phyloP scores from a whole-genome alignment of 495 filamentous ascomycete species.

The Emericellopsis terricola region DNA sequence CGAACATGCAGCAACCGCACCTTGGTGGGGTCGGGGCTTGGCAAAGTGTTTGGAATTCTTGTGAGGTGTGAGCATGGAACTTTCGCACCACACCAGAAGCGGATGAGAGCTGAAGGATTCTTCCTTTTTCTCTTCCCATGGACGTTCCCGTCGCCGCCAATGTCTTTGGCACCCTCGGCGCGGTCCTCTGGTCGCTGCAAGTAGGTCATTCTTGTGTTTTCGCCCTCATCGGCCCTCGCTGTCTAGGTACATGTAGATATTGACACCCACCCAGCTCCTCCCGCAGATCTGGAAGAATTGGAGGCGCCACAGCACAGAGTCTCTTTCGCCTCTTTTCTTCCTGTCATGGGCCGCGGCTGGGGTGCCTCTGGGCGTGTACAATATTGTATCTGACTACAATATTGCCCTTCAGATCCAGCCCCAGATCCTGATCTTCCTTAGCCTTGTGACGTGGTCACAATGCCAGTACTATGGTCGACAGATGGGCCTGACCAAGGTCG shows the following conservation, averaged over 20 bases:
- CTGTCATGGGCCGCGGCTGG: slow-evolving; percentile 46
- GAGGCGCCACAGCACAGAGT: slow-evolving; percentile 36
- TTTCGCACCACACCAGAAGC: too few species aligned
- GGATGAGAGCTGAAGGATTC: too few species aligned
- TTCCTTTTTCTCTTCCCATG: too few species aligned
- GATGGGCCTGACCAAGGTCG: background rate
- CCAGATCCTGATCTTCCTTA: slow-evolving; percentile 41
- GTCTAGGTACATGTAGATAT: background rate
- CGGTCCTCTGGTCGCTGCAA: slow-evolving; percentile 11
- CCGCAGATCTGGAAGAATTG: slow-evolving; percentile 51
- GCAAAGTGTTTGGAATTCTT: too few species aligned
- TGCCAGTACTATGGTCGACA: slow-evolving; percentile 37
- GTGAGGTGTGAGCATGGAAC: too few species aligned
- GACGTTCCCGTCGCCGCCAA: slow-evolving; percentile 34
- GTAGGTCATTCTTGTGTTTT: slow-evolving; percentile 5
- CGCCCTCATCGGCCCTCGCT: slow-evolving; percentile 1
- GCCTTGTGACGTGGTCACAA: slow-evolving; percentile 44
- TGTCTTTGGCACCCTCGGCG: slow-evolving; percentile 37
- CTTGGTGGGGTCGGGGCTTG: too few species aligned
- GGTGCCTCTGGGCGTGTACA: slow-evolving; percentile 46
- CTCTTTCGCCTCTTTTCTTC: slow-evolving; percentile 48
- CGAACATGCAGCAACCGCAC: too few species aligned
- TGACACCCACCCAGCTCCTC: slow-evolving; percentile 25
- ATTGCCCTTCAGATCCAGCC: slow-evolving; percentile 41
- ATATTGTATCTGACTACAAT: slow-evolving; percentile 42